Evolutionary conservation across 768 basidiomycete genomes (phyloP).

Genomic region (Astraeus odoratus): DNA sequence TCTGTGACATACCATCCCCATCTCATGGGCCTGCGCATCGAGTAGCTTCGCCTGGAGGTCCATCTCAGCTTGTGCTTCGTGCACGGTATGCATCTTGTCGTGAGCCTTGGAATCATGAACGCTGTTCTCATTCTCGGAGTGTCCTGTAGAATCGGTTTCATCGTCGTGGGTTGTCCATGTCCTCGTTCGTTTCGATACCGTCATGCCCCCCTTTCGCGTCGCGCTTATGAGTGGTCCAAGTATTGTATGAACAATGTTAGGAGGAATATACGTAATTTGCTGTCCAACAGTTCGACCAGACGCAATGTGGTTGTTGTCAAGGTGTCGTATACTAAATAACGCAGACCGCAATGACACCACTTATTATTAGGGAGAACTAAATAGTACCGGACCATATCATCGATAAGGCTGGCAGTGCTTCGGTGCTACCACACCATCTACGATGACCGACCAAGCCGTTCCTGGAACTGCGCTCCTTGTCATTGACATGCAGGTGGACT

Average conservation of each 20-base stretch:
- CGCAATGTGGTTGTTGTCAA: too few species aligned
- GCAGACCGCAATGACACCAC: too few species aligned
- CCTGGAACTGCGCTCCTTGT: slow-evolving; percentile 49
- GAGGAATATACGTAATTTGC: too few species aligned
- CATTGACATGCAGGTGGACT: slow-evolving; percentile 82
- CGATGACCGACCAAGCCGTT: slow-evolving; percentile 12
- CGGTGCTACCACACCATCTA: background rate
- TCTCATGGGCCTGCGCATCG: slow-evolving; percentile 21
- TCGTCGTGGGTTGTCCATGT: slow-evolving; percentile 17
- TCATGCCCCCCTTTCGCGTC: slow-evolving; percentile 19
- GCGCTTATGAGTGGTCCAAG: slow-evolving; percentile 7
- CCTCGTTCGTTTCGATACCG: slow-evolving; percentile 27
- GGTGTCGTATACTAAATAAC: too few species aligned
- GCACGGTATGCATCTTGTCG: slow-evolving; percentile 2
- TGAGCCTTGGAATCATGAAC: background rate
- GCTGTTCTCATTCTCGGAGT: slow-evolving; percentile 9
- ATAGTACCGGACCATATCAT: too few species aligned
- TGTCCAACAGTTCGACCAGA: too few species aligned
- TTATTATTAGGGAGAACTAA: too few species aligned
- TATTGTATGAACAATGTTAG: too few species aligned
- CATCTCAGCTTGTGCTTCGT: slow-evolving; percentile 15
- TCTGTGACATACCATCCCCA: slow-evolving; percentile 12
- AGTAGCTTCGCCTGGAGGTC: slow-evolving; percentile 18
- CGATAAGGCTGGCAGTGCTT: background rate
- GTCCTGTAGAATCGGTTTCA: slow-evolving; percentile 3